Evolutionary conservation across 257 asterid genomes (phyloP), one percentile per base, ranked within the genome.

Genomic region (Solanum etuberosum): DNA sequence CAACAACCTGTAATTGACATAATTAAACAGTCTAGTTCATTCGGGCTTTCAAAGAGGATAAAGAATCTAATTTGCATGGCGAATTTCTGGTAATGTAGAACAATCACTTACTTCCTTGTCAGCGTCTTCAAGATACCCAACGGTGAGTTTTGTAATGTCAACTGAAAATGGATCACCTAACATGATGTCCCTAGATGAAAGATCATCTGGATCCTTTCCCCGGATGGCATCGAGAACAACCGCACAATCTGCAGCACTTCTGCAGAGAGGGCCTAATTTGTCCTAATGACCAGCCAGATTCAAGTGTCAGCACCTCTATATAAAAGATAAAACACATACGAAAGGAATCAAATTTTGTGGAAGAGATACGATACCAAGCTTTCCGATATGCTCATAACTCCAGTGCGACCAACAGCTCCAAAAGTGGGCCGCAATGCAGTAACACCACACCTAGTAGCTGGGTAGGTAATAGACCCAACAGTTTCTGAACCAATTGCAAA

Each of bases 401-500:
- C 98, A 5, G 97, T 94, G 84, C 98, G 94, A 61, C 98, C 98
- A 63, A 94, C 95, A 54, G 95, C 87, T 85, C 99, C 99, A 80
- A 97, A 97, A 80, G 96, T 93, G 25, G 98, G 98, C 65, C 98
- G 96, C 35, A 97, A 76, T 54, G 98, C 98, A 18, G 98, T 97
- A 86, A 96, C 96, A 27, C 99, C 98, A 88, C 99, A 97, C 63
- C 99, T 96, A 85, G 98, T 91, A 51, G 99, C 98, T 86, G 99
- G 99, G 88, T 93, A 95, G 68, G 99, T 94, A 37, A 97, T 94
- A 68, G 99, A 95, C 73, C 99, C 98, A 38, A 94, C 96, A 83
- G 99, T 95, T 94, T 97, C 99, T 54, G 99, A 97, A 87, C 99
- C 98, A 83, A 97, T 94, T 63, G 99, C 92, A 93, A 97, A 94